Conservation (phyloP, 1,284 basidiomycete species). For the Boletus mariae region DNA sequence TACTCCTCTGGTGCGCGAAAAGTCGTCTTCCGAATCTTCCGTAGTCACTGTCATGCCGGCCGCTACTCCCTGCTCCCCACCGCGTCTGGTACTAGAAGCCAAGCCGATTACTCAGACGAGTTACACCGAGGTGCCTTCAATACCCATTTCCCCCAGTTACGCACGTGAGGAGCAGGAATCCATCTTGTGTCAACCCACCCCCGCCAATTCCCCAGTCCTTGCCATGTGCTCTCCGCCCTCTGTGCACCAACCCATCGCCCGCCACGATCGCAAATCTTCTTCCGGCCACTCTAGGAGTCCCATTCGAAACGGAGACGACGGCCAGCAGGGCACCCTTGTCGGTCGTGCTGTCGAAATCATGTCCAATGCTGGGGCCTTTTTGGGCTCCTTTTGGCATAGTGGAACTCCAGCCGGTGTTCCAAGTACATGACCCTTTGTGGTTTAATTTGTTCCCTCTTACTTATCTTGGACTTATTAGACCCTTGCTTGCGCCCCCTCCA, state of each 20-base stretch:
- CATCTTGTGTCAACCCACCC: constrained; percentile 25
- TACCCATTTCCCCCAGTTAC: constrained; percentile 23
- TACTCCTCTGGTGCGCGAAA: constrained; percentile 14
- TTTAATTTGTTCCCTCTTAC: constrained; percentile 10
- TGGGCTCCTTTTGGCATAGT: constrained; percentile 46
- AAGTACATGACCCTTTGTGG: constrained; percentile 15
- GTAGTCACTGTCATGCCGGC: constrained; percentile 11
- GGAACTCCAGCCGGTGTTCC: constrained; percentile 21
- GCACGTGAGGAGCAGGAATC: constrained; percentile 31
- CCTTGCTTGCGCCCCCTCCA: constrained; percentile 16
- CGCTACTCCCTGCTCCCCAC: constrained; percentile 17
- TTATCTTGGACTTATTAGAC: constrained; percentile 34
- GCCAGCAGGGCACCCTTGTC: constrained; percentile 47
- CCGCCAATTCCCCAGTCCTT: constrained; percentile 35
- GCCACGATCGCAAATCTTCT: constrained; percentile 29
- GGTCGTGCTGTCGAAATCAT: constrained; percentile 69
- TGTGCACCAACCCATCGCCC: constrained; percentile 4
- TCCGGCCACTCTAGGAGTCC: constrained; percentile 27
- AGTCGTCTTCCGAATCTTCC: constrained; percentile 19
- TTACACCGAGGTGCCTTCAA: constrained; percentile 19
- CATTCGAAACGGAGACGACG: constrained; percentile 23
- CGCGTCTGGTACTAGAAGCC: constrained; percentile 29
- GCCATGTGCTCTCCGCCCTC: constrained; percentile 11
- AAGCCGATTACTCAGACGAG: constrained; percentile 30
- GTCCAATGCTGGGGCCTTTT: constrained; percentile 58